phyloP scores from a whole-genome alignment of 192 early-diverging fungal species.

The Linnemannia hyalina region DNA sequence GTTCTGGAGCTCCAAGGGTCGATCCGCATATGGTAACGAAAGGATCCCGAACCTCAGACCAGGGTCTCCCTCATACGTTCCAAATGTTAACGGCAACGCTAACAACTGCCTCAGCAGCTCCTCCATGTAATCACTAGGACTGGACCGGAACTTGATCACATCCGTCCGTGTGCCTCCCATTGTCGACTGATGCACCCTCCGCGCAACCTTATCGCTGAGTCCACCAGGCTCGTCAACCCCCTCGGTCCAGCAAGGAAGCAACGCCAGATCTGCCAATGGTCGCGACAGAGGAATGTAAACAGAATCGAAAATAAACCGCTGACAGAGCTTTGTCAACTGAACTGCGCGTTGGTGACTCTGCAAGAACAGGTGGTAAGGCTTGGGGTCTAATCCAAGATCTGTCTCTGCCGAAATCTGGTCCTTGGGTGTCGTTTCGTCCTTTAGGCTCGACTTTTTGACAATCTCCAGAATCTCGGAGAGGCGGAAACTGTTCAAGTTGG shows the following conservation, averaged over 20 bases:
- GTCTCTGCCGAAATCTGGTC: constrained; percentile 25
- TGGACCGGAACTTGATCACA: constrained; percentile 71
- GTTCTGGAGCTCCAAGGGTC: constrained; percentile 20
- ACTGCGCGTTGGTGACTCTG: constrained; percentile 47
- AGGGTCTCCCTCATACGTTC: constrained; percentile 74
- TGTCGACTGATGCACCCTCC: constrained; percentile 59
- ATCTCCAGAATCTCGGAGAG: constrained; percentile 51
- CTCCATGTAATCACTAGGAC: constrained; percentile 77
- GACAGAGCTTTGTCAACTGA: constrained; percentile 59
- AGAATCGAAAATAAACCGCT: constrained; percentile 71
- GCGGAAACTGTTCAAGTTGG: constrained; percentile 68
- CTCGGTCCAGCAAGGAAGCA: constrained; percentile 55
- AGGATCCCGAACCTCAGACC: constrained; percentile 55
- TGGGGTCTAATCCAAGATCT: constrained; percentile 41
- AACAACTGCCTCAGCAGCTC: constrained; percentile 76
- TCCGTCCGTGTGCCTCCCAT: constrained; percentile 48
- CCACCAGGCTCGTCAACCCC: constrained; percentile 48
- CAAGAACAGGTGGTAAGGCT: constrained; percentile 36
- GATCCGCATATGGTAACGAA: constrained; percentile 38
- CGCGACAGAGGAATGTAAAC: constrained; percentile 64
- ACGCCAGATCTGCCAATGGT: constrained; percentile 60
- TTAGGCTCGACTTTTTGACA: constrained; percentile 37
- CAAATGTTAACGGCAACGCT: constrained; percentile 79
- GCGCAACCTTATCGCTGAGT: constrained; percentile 31
- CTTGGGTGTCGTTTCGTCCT: constrained; percentile 1